These are phyloP conservation scores for Curvularia lunata DNA, from an alignment of 2,329 filamentous ascomycete species.

Conservation along the genomic window DNA sequence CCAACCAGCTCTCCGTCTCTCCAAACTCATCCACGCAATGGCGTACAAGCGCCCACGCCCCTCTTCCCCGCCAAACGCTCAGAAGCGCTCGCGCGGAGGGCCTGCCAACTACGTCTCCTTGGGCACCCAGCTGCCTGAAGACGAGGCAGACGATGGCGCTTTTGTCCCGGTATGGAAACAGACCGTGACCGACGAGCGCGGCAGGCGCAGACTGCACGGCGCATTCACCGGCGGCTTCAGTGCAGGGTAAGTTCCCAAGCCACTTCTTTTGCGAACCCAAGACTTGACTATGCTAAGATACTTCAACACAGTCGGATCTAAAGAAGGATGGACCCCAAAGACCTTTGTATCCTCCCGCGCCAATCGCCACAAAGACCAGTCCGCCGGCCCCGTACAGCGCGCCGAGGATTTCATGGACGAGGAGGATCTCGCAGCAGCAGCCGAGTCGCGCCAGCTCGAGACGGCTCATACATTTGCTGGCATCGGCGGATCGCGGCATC, in stretches of 20 bases:
- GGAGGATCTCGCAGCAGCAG: slow-evolving; percentile 87
- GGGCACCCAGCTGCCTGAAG: slow-evolving; percentile 81
- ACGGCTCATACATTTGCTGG: slow-evolving; percentile 77
- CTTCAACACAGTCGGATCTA: slow-evolving; percentile 97
- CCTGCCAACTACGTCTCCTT: slow-evolving; percentile 48
- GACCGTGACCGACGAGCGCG: slow-evolving; percentile 91
- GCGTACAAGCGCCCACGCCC: slow-evolving; percentile 44
- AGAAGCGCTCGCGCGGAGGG: slow-evolving; percentile 76
- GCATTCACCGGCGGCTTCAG: slow-evolving; percentile 97
- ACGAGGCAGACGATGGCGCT: slow-evolving; percentile 84
- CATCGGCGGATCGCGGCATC: slow-evolving; percentile 69
- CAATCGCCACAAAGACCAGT: slow-evolving; percentile 73
- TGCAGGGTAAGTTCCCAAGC: slow-evolving; percentile 73
- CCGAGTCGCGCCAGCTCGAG: slow-evolving; percentile 76
- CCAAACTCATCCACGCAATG: slow-evolving; percentile 23
- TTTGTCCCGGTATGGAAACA: slow-evolving; percentile 98
- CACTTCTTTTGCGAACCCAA: slow-evolving; percentile 23
- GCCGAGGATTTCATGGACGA: slow-evolving; percentile 98
- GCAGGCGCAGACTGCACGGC: slow-evolving; percentile 88
- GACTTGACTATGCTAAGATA: slow-evolving; percentile 66
- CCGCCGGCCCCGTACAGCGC: slow-evolving; percentile 63
- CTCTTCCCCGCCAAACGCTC: slow-evolving; percentile 46
- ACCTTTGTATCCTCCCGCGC: slow-evolving; percentile 89
- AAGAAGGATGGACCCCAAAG: slow-evolving; percentile 95
- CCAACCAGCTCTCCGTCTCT: not conserved